Base-by-base conservation (phyloP, 2,329 filamentous ascomycete genomes). In the Aspergillus udagawae region DNA sequence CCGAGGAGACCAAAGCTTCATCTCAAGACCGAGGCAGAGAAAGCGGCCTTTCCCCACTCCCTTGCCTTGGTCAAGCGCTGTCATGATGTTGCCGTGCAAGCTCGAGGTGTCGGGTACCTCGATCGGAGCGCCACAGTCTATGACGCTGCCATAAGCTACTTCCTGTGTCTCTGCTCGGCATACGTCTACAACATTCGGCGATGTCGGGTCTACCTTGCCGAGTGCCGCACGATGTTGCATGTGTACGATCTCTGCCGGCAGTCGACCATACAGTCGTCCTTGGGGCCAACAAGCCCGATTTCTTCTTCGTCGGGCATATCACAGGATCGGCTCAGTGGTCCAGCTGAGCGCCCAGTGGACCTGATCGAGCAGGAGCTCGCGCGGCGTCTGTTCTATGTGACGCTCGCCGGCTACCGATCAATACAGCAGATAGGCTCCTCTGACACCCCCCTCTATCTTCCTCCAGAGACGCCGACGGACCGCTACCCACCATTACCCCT, bases 401-500 rank as follows among this genome's bases (percentile, higher is more conserved):
- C 92, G 63, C 86, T 94, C 60, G 84, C 92, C 4, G 87, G 87
- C 35, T 83, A 90, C 58, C 89, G 88, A 60, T 90, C 90, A 0
- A 85, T 95, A 71, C 84, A 89, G 55, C 91, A 96, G 69, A 77
- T 94, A 20, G 91, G 90, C 35, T 84, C 85, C 17, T 84, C 84
- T 0, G 86, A 89, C 60, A 84, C 84, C 38, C 90, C 92, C 65
- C 77, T 92, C 41, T 82, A 89, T 38, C 86, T 96, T 52, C 85
- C 89, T 8, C 91, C 91, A 3, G 86, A 88, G 1, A 95, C 90
- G 0, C 85, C 86, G 0, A 86, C 82, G 27, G 85, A 91, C 47
- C 88, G 86, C 4, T 91, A 94, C 63, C 92, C 92, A 3, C 88
- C 90, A 7, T 80, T 92, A 12, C 92, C 92, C 0, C 78, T 87